A percentile compares a stretch with the other conserved stretches of the same genome.
Evolutionary conservation across 2,329 filamentous ascomycete genomes (phyloP).

Genomic region (Didymella glomerata): DNA sequence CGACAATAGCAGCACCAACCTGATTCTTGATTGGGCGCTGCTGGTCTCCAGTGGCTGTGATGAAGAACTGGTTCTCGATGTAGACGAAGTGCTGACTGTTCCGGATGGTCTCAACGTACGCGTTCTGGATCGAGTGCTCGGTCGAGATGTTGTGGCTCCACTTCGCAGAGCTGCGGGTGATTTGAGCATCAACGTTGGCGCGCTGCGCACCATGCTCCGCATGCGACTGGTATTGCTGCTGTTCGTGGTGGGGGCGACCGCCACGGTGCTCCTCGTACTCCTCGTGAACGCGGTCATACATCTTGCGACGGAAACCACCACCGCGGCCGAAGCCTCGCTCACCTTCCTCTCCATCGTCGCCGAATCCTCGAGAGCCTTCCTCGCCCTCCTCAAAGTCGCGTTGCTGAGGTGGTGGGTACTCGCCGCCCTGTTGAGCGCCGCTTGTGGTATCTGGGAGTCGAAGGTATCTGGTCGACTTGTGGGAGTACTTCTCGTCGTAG

Average conservation of each 20-base stretch:
- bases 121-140: slow-evolving; percentile 86
- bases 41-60: slow-evolving; percentile 76
- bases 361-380: slow-evolving; percentile 50
- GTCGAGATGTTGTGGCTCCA: slow-evolving; percentile 68
- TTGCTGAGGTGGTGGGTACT: slow-evolving; percentile 54
- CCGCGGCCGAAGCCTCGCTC: slow-evolving; percentile 46
- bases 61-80: slow-evolving; percentile 90
- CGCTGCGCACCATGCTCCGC: slow-evolving; percentile 42
- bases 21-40: slow-evolving; percentile 79
- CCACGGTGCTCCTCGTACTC: slow-evolving; percentile 39
- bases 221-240: slow-evolving; percentile 37
- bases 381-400: slow-evolving; percentile 46
- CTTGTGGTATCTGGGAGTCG: slow-evolving; percentile 41
- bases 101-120: slow-evolving; percentile 76
- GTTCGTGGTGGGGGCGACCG: slow-evolving; percentile 25
- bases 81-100: slow-evolving; percentile 78
- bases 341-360: slow-evolving; percentile 40
- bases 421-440: slow-evolving; percentile 49
- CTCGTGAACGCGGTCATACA: slow-evolving; percentile 38
- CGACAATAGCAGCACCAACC: slow-evolving; percentile 80
- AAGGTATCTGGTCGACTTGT: slow-evolving; percentile 61
- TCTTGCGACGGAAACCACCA: slow-evolving; percentile 40
- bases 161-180: slow-evolving; percentile 55
- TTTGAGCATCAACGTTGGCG: slow-evolving; percentile 46
- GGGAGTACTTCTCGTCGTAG: slow-evolving; percentile 79